These are phyloP conservation scores for Lasiosphaeria ovina DNA, from an alignment of 495 filamentous ascomycete genomes.

Conservation along the genomic window DNA sequence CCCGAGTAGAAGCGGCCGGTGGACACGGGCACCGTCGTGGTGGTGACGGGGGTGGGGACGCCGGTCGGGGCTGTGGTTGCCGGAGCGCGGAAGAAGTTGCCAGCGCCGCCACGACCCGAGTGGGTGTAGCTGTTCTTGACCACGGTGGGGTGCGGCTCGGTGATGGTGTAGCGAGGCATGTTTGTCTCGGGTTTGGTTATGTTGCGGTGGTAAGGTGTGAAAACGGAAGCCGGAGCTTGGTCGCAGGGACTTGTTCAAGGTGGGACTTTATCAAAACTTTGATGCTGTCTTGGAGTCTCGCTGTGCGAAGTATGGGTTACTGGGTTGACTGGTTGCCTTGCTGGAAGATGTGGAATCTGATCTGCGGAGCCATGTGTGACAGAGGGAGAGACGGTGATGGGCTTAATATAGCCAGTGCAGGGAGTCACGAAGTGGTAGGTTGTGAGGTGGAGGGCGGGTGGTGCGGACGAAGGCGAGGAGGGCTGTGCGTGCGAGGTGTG, in stretches of 20 bases:
- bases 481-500: background rate
- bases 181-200: slow-evolving; percentile 22
- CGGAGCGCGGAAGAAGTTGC: slow-evolving; percentile 76
- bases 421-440: too few relatives aligned
- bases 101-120: slow-evolving; percentile 83
- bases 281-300: too few relatives aligned
- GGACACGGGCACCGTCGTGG: slow-evolving; percentile 24
- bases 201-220: slow-evolving; percentile 1
- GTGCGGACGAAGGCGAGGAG: background rate
- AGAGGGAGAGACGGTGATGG: slow-evolving; percentile 5
- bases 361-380: slow-evolving; percentile 4
- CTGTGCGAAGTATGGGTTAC: background rate
- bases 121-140: slow-evolving; percentile 62
- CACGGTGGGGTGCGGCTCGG: slow-evolving; percentile 77
- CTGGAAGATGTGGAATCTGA: slow-evolving; percentile 1
- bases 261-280: background rate
- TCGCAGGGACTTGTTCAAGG: slow-evolving; percentile 1
- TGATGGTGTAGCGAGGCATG: slow-evolving; percentile 61
- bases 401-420: slow-evolving; percentile 18
- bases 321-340: slow-evolving; percentile 1
- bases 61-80: slow-evolving; percentile 52
- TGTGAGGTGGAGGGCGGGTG: too few relatives aligned
- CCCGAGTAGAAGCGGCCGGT: slow-evolving; percentile 68
- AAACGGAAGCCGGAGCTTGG: background rate
- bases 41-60: slow-evolving; percentile 30